These are phyloP conservation scores for Paraurostyla sp. DNA, from an alignment of 73 alveolate species.

Conservation along the genomic window DNA sequence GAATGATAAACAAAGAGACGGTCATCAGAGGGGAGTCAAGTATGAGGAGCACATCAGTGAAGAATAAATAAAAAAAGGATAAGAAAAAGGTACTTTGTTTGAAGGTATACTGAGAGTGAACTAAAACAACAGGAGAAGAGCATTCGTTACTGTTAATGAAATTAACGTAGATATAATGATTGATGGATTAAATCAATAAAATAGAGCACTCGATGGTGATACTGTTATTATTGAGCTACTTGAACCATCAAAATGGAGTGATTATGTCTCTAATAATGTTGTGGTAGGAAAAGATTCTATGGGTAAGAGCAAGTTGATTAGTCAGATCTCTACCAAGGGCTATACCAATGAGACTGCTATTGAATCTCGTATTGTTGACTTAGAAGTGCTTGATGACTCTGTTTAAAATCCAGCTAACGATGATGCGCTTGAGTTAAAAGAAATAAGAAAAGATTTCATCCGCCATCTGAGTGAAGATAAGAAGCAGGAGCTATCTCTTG, in stretches of 20 bases:
- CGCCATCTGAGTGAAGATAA: not conserved
- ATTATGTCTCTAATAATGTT: not conserved
- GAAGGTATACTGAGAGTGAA: conserved; percentile 53
- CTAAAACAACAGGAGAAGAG: conserved; percentile 52
- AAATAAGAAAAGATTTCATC: not conserved
- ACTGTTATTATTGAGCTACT: conserved; percentile 44
- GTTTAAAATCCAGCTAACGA: not conserved
- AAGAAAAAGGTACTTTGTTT: conserved; percentile 17
- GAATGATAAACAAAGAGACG: too few species aligned
- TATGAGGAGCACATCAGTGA: conserved; percentile 22
- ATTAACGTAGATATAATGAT: conserved; percentile 60
- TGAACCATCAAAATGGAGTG: conserved; percentile 56
- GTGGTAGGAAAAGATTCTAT: conserved; percentile 14
- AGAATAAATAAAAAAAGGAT: conserved; percentile 3
- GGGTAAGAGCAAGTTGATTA: not conserved
- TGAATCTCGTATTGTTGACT: conserved; percentile 38
- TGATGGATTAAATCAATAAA: conserved; percentile 28
- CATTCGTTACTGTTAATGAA: conserved; percentile 51
- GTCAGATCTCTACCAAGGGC: conserved; percentile 5
- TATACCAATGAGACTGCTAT: conserved; percentile 56
- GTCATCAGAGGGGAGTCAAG: not conserved
- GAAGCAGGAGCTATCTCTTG: not conserved
- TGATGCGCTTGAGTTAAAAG: conserved; percentile 26
- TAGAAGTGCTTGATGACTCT: not conserved
- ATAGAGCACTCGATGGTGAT: conserved; percentile 72